phyloP scores from a whole-genome alignment of 75 land plant genomes.

The Gnetum montanum region DNA sequence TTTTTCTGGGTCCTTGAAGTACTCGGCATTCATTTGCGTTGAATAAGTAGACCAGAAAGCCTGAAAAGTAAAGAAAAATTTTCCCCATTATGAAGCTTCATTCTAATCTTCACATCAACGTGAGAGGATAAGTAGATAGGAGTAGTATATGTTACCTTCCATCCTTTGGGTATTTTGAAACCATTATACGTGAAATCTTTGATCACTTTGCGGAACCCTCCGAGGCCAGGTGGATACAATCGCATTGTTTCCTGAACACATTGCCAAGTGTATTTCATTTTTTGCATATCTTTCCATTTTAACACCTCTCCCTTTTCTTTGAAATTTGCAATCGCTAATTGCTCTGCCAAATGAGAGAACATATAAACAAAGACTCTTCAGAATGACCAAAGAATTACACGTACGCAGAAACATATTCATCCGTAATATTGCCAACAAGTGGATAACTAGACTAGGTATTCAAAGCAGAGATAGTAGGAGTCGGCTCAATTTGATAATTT shows the following conservation, averaged over 20 bases:
- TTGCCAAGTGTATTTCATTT: slow-evolving; percentile 41
- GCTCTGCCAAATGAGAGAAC: no score
- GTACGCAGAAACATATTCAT: no score
- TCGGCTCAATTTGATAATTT: no score
- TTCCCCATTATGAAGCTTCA: neutral
- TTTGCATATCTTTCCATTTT: slow-evolving; percentile 15
- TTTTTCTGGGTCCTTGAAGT: slow-evolving; percentile 28
- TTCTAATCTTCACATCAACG: neutral
- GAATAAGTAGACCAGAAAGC: slow-evolving; percentile 15
- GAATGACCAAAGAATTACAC: no score
- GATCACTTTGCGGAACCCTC: slow-evolving; percentile 14
- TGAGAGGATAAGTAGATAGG: neutral
- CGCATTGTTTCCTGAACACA: slow-evolving; percentile 35
- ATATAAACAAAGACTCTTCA: no score
- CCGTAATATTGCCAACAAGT: no score
- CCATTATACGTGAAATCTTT: slow-evolving; percentile 25
- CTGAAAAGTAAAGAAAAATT: slow-evolving; percentile 6
- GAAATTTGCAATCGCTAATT: neutral
- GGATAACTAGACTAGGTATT: no score
- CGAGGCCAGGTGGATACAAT: slow-evolving; percentile 19
- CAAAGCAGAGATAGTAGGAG: no score
- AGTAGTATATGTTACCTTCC: slow-evolving; percentile 23
- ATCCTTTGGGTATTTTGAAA: slow-evolving; percentile 43
- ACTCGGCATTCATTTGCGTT: slow-evolving; percentile 23
- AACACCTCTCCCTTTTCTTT: neutral